phyloP scores from a whole-genome alignment of 208 protist genomes.

The Trypanosoma rangeli region DNA sequence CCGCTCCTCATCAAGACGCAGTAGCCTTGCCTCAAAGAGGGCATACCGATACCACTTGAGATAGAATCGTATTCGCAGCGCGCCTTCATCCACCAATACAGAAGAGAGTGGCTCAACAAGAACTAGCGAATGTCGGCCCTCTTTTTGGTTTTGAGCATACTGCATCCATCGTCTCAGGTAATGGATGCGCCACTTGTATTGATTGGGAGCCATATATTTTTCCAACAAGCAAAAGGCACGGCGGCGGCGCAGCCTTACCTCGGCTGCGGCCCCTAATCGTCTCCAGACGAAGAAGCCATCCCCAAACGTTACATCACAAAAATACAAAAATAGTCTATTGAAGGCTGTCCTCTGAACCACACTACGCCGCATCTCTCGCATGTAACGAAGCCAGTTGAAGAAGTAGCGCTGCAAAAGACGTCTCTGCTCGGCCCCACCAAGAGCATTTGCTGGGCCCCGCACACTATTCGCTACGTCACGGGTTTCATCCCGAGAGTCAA shows the following conservation, averaged over 20 bases:
- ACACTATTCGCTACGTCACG: background rate
- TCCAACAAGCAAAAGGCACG: constrained; percentile 34
- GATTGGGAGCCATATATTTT: constrained; percentile 16
- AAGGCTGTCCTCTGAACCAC: constrained; percentile 25
- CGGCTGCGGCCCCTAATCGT: constrained; percentile 6
- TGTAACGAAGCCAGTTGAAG: constrained; percentile 6
- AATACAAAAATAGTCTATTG: constrained; percentile 55
- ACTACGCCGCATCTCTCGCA: background rate
- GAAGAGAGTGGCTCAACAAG: constrained; percentile 47
- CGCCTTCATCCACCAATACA: constrained; percentile 29
- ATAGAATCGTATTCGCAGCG: constrained; percentile 46
- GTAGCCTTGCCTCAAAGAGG: constrained; percentile 31
- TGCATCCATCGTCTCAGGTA: constrained; percentile 42
- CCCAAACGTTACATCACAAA: constrained; percentile 30
- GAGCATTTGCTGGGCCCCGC: background rate
- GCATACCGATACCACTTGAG: constrained; percentile 52
- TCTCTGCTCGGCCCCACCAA: background rate
- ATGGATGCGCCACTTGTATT: constrained; percentile 9
- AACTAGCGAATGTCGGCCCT: constrained; percentile 19
- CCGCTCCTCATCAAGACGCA: constrained; percentile 48
- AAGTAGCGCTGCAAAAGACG: constrained; percentile 22
- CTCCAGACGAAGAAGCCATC: constrained; percentile 26
- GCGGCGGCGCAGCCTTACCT: constrained; percentile 7
- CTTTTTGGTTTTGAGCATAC: constrained; percentile 11
- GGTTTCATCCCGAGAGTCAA: background rate